Percentiles rank a stretch among this genome's conserved stretches.
Conservation (phyloP, 768 basidiomycete genomes). For the Hirschioporus abietinus region DNA sequence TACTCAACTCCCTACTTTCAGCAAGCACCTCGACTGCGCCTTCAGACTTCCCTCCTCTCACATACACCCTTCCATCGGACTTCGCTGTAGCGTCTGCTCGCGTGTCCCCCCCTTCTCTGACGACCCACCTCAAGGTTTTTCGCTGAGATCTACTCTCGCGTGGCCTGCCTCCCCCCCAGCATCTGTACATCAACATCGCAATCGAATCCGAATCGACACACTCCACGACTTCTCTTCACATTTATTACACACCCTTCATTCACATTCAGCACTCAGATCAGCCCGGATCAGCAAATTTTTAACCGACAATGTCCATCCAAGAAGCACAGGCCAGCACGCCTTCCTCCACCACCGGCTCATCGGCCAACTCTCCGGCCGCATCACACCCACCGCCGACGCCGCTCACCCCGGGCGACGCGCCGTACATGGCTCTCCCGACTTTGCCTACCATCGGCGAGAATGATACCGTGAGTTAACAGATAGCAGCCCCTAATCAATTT, state of each 20-base stretch:
- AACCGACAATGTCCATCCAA: conserved; percentile 29
- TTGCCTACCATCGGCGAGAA: conserved; percentile 7
- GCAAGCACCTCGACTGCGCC: conserved; percentile 16
- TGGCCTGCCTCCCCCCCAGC: conserved; percentile 8
- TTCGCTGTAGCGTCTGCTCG: conserved; percentile 42
- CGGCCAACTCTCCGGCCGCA: conserved; percentile 37
- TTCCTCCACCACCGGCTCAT: conserved; percentile 32
- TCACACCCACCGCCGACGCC: conserved; percentile 46
- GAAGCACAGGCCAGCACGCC: conserved; percentile 29
- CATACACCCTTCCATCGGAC: conserved; percentile 24
- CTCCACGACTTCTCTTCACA: conserved; percentile 12
- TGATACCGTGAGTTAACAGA: conserved; percentile 1
- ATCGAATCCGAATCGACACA: conserved; percentile 14
- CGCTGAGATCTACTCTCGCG: conserved; percentile 14
- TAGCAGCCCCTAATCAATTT: too few relatives aligned
- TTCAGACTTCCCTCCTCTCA: conserved; percentile 14
- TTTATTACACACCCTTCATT: conserved; percentile 20
- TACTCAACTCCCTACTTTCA: not conserved
- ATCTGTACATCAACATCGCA: conserved; percentile 21
- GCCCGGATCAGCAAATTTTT: too few relatives aligned
- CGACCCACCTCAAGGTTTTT: not conserved
- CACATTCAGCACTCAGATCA: conserved; percentile 15
- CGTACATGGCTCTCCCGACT: conserved; percentile 31
- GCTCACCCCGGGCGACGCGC: conserved; percentile 31
- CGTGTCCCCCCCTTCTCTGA: conserved; percentile 9